phyloP scores from a whole-genome alignment of 768 basidiomycete species.

The Agrocybe chaxingu region DNA sequence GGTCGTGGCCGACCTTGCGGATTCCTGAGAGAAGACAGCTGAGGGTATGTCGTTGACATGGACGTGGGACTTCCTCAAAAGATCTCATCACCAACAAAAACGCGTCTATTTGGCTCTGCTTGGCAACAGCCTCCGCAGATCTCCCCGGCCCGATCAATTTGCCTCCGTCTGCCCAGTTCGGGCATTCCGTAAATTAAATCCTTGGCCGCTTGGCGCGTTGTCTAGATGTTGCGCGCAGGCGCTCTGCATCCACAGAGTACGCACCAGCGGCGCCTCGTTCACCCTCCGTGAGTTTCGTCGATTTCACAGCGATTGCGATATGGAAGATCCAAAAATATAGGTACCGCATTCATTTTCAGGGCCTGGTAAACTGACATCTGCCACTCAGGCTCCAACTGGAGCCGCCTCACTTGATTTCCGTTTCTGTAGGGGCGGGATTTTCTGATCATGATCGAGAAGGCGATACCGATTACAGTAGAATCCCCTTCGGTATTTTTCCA shows the following conservation, averaged over 20 bases:
- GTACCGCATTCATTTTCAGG: background rate
- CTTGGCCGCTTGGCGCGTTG: background rate
- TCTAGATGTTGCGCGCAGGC: background rate
- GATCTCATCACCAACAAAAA: slow-evolving; percentile 4
- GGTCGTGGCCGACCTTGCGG: slow-evolving; percentile 2
- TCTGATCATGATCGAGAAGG: slow-evolving; percentile 2
- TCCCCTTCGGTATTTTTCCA: background rate
- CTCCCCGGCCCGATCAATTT: background rate
- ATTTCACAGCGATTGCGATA: background rate
- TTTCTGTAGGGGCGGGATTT: background rate
- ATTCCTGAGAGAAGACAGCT: slow-evolving; percentile 2
- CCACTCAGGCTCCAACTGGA: no score
- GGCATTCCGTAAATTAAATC: background rate
- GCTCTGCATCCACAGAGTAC: background rate
- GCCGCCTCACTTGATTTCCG: no score
- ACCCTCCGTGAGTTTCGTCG: no score
- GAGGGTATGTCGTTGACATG: slow-evolving; percentile 16
- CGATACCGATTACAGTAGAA: background rate
- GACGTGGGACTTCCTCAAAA: slow-evolving; percentile 11
- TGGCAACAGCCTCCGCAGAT: slow-evolving; percentile 8
- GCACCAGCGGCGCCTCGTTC: background rate
- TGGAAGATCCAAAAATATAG: background rate
- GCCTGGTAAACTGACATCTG: background rate
- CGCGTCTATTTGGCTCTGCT: slow-evolving; percentile 8
- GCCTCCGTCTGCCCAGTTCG: background rate